Evolutionary conservation across 208 protist species (phyloP), one percentile per base, ranked within the genome.

Genomic region (Acanthamoeba quina): DNA sequence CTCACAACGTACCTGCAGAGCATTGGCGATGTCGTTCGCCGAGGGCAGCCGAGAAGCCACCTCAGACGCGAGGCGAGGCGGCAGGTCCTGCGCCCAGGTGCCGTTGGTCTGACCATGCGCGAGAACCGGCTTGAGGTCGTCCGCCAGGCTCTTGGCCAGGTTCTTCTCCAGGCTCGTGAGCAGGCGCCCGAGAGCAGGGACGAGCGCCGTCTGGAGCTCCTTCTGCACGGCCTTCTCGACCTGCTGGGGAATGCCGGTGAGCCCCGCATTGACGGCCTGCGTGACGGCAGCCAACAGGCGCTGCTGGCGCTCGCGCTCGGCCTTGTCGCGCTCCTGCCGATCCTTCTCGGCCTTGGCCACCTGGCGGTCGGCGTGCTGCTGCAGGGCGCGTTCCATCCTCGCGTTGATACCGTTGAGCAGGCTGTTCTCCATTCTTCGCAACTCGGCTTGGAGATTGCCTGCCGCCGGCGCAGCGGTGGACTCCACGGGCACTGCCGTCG

Each of bases 331-430:
- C 24, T 92, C 88, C 41, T 78, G 47, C 5, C 64, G 37, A 5
- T 92, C 64, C 47, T 92, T 92, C 13, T 92, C 88, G 41, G 52
- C 41, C n/a, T 60, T 49, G 29, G 88, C 58, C n/a, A 78, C 88
- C 82, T 90, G 82, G 11, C 82, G 82, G 9, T 90, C 82, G 6
- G 34, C 82, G 31, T 66, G 54, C 58, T 90, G 82, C 82, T 90
- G 82, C 58, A 90, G 29, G 5, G 82, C 34, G 24, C 82, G 82
- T 52, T 90, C 82, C 56, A 90, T 41, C 19, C 82, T n/a, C 21
- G 49, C 31, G 52, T 64, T 60, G n/a, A 72, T 9, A 0, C 64
- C 64, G 29, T 72, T 72, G 29, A 72, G 64, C 34, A 90, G 82
- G 29, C 56, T 47, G 58, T 11, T 64, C 58, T 90, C 82, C 82